Percentiles rank a stretch among this genome's conserved stretches.
phyloP scores from a whole-genome alignment of 2,329 filamentous ascomycete genomes.

The Paecilomyces fulvus region DNA sequence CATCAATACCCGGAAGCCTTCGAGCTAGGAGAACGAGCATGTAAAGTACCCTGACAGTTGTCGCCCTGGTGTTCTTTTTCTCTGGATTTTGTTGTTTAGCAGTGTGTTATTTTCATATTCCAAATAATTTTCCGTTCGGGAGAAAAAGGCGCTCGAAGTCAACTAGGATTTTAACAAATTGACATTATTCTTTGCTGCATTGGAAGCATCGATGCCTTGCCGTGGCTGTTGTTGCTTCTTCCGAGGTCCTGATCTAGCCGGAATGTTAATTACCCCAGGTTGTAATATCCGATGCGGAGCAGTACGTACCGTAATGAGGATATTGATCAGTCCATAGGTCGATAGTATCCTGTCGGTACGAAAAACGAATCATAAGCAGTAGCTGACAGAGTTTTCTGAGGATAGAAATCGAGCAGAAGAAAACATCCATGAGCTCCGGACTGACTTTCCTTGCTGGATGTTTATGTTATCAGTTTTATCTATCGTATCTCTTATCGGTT shows the following conservation, averaged over 20 bases:
- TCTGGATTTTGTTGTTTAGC: not conserved
- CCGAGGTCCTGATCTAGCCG: not conserved
- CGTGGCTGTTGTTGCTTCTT: not conserved
- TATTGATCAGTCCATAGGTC: too few relatives aligned
- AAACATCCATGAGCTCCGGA: not conserved
- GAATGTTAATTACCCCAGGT: not conserved
- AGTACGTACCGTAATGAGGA: too few relatives aligned
- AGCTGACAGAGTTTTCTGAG: too few relatives aligned
- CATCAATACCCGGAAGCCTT: not conserved
- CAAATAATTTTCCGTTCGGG: not conserved
- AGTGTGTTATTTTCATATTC: not conserved
- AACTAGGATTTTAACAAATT: not conserved
- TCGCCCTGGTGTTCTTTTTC: not conserved
- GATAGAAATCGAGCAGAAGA: too few relatives aligned
- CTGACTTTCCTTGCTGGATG: not conserved
- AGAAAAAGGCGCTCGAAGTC: not conserved
- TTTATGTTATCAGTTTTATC: not conserved
- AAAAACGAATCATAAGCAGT: too few relatives aligned
- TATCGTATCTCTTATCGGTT: not conserved
- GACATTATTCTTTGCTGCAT: not conserved
- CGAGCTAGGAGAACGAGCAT: not conserved
- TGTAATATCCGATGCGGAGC: too few relatives aligned
- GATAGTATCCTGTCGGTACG: too few relatives aligned
- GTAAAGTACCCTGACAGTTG: not conserved
- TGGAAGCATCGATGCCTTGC: not conserved